phyloP scores from a whole-genome alignment of 1,284 basidiomycete genomes.

The Laetiporus sulphureus region DNA sequence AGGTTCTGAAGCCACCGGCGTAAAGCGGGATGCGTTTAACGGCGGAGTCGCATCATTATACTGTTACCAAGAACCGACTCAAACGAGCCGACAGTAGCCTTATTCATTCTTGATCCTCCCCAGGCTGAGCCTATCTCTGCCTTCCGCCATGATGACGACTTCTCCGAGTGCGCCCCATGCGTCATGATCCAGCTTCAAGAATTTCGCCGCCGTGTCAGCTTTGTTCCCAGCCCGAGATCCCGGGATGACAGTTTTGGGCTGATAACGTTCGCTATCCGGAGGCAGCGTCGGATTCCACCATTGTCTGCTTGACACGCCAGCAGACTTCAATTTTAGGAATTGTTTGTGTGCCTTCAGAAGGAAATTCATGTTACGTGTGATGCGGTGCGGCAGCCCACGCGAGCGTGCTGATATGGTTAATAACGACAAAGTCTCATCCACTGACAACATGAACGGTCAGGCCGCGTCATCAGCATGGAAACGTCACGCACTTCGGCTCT shows the following conservation, averaged over 20 bases:
- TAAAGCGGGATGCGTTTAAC: no score
- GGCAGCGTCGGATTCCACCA: conserved; percentile 41
- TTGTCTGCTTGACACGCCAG: background rate
- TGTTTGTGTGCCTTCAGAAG: conserved; percentile 19
- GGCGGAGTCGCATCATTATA: no score
- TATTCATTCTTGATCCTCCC: conserved; percentile 26
- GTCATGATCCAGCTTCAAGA: conserved; percentile 22
- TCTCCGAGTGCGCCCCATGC: conserved; percentile 37
- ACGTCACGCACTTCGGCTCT: conserved; percentile 24
- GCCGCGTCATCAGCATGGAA: background rate
- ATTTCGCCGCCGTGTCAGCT: conserved; percentile 1
- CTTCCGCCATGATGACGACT: conserved; percentile 46
- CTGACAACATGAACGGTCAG: conserved; percentile 24
- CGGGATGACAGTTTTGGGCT: conserved; percentile 2
- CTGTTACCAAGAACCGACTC: background rate
- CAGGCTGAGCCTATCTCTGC: conserved; percentile 33
- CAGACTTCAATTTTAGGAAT: conserved; percentile 2
- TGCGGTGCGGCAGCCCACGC: conserved; percentile 53
- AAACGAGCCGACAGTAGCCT: background rate
- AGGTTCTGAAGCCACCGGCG: no score
- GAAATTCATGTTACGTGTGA: conserved; percentile 43
- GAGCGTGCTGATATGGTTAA: conserved; percentile 48
- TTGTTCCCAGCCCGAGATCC: conserved; percentile 1
- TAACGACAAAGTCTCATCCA: conserved; percentile 50
- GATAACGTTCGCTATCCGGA: conserved; percentile 10